Conservation (phyloP, 345 rosid species). For the Hibiscus trionum region DNA sequence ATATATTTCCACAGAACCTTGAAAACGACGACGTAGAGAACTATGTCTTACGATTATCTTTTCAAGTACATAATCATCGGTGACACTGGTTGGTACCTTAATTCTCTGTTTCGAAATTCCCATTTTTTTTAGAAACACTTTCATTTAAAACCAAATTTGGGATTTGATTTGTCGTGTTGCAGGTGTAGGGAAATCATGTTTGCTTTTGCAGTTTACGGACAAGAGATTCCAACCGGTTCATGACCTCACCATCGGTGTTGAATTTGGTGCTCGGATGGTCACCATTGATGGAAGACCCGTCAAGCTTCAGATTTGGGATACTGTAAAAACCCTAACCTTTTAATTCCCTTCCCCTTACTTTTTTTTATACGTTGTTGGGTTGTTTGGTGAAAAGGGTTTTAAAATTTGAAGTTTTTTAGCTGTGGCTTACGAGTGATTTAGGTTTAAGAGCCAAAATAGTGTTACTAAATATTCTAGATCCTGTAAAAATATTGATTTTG, state of each 20-base stretch:
- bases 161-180: slow-evolving; percentile 3
- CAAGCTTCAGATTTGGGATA: slow-evolving; percentile 78
- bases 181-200: slow-evolving; percentile 71
- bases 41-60: slow-evolving; percentile 33
- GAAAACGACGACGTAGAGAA: background rate
- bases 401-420: background rate
- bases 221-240: slow-evolving; percentile 76
- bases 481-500: background rate
- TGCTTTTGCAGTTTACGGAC: slow-evolving; percentile 65
- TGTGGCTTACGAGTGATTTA: background rate
- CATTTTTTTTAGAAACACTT: background rate
- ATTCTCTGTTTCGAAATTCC: background rate
- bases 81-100: background rate
- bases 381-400: background rate
- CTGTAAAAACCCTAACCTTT: slow-evolving; percentile 21
- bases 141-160: background rate
- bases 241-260: slow-evolving; percentile 69
- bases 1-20: background rate
- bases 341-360: background rate
- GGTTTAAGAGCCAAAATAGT: background rate
- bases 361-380: background rate
- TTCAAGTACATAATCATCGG: slow-evolving; percentile 54
- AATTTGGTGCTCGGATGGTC: slow-evolving; percentile 75
- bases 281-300: slow-evolving; percentile 48
- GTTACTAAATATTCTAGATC: background rate